phyloP scores from a whole-genome alignment of 331 rosid genomes.

The Acacia concinna region DNA sequence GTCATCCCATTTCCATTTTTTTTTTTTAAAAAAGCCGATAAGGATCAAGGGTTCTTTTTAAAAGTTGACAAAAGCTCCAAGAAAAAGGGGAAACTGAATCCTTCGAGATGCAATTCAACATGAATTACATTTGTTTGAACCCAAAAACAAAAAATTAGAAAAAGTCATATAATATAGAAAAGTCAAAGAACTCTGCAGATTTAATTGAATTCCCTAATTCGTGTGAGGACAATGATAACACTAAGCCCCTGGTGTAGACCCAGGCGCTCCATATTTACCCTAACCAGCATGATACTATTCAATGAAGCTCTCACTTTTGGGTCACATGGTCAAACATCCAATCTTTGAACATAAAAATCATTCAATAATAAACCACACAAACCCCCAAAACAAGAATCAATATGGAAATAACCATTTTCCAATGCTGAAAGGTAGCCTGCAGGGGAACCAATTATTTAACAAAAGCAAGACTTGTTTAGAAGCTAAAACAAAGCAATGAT shows the following conservation, averaged over 20 bases:
- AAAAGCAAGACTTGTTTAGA: background rate
- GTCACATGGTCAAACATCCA: background rate
- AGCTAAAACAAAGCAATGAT: constrained; percentile 17
- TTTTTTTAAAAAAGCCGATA: background rate
- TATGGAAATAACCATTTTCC: constrained; percentile 2
- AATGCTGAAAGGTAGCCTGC: background rate
- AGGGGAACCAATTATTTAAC: background rate
- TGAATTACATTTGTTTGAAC: background rate
- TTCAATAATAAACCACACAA: background rate
- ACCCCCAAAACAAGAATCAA: background rate
- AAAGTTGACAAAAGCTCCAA: background rate
- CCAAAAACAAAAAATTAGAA: background rate
- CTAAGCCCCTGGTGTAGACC: background rate
- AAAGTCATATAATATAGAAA: background rate
- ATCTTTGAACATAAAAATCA: background rate
- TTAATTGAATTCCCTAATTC: background rate
- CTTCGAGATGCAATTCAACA: background rate
- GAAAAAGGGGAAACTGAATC: no score
- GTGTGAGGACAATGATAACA: background rate
- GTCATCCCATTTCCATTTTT: no score
- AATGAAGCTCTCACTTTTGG: background rate
- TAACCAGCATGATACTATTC: constrained; percentile 13
- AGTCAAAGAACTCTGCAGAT: background rate
- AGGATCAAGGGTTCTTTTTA: background rate
- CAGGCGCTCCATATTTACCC: constrained; percentile 22